These are phyloP conservation scores for Cryphonectria japonica DNA, from an alignment of 2,329 filamentous ascomycete species.

Conservation along the genomic window DNA sequence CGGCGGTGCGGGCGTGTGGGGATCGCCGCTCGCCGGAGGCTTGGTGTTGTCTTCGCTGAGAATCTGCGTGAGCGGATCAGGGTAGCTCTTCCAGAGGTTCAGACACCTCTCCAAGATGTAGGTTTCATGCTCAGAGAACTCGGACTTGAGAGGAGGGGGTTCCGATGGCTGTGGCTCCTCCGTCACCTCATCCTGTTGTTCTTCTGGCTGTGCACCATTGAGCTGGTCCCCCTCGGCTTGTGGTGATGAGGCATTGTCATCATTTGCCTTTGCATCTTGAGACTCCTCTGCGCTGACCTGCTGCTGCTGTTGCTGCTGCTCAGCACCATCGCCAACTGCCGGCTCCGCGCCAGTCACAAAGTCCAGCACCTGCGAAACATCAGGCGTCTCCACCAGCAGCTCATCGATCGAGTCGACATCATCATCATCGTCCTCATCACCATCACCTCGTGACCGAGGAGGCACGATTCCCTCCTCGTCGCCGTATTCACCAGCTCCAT, in stretches of 20 bases:
- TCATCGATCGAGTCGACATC: slow-evolving; percentile 60
- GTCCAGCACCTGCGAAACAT: slow-evolving; percentile 48
- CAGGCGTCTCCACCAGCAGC: slow-evolving; percentile 60
- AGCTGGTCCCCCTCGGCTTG: slow-evolving; percentile 32
- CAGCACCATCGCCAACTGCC: slow-evolving; percentile 1
- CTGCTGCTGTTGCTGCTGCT: slow-evolving; percentile 19
- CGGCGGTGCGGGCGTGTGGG: slow-evolving; percentile 55
- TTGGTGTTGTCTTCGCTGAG: slow-evolving; percentile 66
- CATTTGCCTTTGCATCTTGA: slow-evolving; percentile 36
- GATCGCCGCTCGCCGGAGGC: slow-evolving; percentile 67
- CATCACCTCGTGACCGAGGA: slow-evolving; percentile 38
- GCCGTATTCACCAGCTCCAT: slow-evolving; percentile 41
- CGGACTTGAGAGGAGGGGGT: slow-evolving; percentile 36
- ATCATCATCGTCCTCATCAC: slow-evolving; percentile 40
- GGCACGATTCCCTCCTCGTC: slow-evolving; percentile 42
- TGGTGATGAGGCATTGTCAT: slow-evolving; percentile 31
- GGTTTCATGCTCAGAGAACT: slow-evolving; percentile 52
- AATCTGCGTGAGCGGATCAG: slow-evolving; percentile 59
- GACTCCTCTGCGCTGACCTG: slow-evolving; percentile 36
- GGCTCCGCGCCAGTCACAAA: background rate
- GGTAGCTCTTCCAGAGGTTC: slow-evolving; percentile 66
- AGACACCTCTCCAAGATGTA: slow-evolving; percentile 60
- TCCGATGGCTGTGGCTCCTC: slow-evolving; percentile 28
- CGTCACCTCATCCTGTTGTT: slow-evolving; percentile 31
- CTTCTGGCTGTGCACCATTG: slow-evolving; percentile 1